These are phyloP conservation scores for Suillus subalutaceus DNA, from an alignment of 768 basidiomycete genomes.

Conservation along the genomic window DNA sequence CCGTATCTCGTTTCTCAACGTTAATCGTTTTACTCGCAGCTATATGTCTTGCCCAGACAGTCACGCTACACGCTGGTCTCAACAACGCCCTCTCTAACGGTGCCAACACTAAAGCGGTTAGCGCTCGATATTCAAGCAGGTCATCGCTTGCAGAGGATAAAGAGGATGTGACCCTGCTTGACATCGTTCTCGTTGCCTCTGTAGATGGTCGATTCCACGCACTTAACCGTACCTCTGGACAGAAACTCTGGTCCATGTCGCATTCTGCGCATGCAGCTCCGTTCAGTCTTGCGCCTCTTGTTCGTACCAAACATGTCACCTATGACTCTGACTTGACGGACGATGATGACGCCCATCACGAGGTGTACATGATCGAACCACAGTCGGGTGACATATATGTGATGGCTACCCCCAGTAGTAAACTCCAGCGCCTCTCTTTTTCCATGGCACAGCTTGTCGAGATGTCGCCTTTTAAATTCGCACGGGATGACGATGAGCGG, in stretches of 20 bases:
- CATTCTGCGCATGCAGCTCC: conserved; percentile 52
- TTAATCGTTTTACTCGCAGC: conserved; percentile 30
- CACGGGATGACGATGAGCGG: conserved; percentile 53
- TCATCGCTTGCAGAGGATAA: conserved; percentile 18
- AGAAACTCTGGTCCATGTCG: conserved; percentile 86
- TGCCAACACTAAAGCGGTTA: conserved; percentile 16
- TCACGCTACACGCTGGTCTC: conserved; percentile 30
- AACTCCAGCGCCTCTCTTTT: conserved; percentile 86
- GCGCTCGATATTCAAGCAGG: conserved; percentile 20
- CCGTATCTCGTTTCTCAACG: conserved; percentile 27
- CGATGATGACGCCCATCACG: conserved; percentile 56
- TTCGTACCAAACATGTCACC: conserved; percentile 68
- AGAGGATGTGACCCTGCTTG: conserved; percentile 65
- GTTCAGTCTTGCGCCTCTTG: conserved; percentile 68
- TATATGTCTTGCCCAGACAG: conserved; percentile 35
- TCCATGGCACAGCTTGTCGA: conserved; percentile 94
- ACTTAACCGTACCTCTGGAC: conserved; percentile 83
- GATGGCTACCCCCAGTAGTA: conserved; percentile 65
- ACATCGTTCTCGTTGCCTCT: conserved; percentile 87
- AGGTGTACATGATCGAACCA: conserved; percentile 93
- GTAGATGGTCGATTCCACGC: conserved; percentile 97
- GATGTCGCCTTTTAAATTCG: conserved; percentile 80
- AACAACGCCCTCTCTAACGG: conserved; percentile 32
- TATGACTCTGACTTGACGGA: conserved; percentile 58
- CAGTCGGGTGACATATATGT: conserved; percentile 94